Evolutionary conservation across 805 yeast species (phyloP).

Genomic region (Starmerella floricola): DNA sequence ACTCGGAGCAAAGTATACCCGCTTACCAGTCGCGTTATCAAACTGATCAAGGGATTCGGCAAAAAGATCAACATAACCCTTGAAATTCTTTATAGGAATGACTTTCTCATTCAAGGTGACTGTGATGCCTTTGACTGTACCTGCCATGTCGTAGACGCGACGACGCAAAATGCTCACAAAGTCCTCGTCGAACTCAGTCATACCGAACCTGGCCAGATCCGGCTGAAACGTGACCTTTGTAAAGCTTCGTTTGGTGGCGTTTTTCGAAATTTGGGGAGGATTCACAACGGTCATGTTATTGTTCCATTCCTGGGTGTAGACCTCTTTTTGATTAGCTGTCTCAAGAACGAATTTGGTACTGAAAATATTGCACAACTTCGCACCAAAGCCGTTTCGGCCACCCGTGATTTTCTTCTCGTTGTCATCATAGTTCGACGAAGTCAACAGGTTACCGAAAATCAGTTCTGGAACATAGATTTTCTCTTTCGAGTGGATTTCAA

Average conservation of each 20-base stretch:
- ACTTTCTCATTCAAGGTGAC: slow-evolving; percentile 67
- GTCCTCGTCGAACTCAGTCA: slow-evolving; percentile 76
- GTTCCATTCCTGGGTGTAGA: slow-evolving; percentile 75
- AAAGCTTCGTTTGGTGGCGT: slow-evolving; percentile 42
- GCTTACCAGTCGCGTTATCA: slow-evolving; percentile 29
- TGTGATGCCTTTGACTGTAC: slow-evolving; percentile 73
- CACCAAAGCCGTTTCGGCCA: slow-evolving; percentile 98
- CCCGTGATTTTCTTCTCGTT: slow-evolving; percentile 92
- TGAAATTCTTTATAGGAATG: slow-evolving; percentile 62
- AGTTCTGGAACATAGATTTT: slow-evolving; percentile 88
- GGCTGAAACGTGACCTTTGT: slow-evolving; percentile 84
- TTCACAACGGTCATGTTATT: slow-evolving; percentile 71
- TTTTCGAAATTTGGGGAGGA: slow-evolving; percentile 56
- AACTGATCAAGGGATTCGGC: slow-evolving; percentile 53
- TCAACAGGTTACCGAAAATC: slow-evolving; percentile 86
- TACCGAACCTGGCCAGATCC: slow-evolving; percentile 69
- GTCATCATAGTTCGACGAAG: slow-evolving; percentile 94
- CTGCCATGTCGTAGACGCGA: slow-evolving; percentile 91
- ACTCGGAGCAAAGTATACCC: slow-evolving; percentile 68
- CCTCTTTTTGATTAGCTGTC: slow-evolving; percentile 69
- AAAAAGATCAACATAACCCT: slow-evolving; percentile 78
- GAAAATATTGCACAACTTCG: slow-evolving; percentile 90
- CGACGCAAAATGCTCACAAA: slow-evolving; percentile 73
- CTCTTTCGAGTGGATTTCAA: slow-evolving; percentile 84
- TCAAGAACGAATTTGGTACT: slow-evolving; percentile 77